Conservation (phyloP, 2,329 filamentous ascomycete genomes). For the Neoascochyta sp. region DNA sequence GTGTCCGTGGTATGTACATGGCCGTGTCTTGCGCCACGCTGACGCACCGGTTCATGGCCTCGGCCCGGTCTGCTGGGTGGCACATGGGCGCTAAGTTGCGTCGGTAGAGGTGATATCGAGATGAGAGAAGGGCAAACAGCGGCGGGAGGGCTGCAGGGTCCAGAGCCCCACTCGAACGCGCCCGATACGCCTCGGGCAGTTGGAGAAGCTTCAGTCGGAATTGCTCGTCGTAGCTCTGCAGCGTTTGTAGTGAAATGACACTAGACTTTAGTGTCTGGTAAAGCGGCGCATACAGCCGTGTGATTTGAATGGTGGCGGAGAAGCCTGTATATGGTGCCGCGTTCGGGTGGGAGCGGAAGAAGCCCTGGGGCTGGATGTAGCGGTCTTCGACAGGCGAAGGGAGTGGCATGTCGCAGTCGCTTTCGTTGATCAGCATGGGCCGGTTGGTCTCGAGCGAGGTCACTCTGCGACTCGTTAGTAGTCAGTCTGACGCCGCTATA, state of each 20-base stretch:
- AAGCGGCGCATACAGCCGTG: constrained; percentile 71
- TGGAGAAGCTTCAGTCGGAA: constrained; percentile 70
- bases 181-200: constrained; percentile 72
- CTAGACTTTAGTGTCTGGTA: constrained; percentile 64
- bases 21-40: constrained; percentile 74
- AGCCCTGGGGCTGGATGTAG: constrained; percentile 58
- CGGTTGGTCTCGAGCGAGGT: constrained; percentile 76
- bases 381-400: constrained; percentile 80
- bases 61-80: constrained; percentile 59
- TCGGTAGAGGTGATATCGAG: constrained; percentile 79
- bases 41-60: constrained; percentile 75
- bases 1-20: constrained; percentile 65
- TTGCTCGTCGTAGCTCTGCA: constrained; percentile 77
- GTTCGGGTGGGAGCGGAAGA: constrained; percentile 38
- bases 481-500: too few relatives aligned
- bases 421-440: constrained; percentile 78
- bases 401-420: constrained; percentile 79
- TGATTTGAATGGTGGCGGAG: constrained; percentile 75
- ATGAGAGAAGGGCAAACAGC: constrained; percentile 73
- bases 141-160: constrained; percentile 72
- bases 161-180: constrained; percentile 62
- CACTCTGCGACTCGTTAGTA: constrained; percentile 47
- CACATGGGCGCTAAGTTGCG: constrained; percentile 79
- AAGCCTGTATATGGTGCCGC: constrained; percentile 61
- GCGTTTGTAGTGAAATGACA: constrained; percentile 60